Percentiles rank a stretch among this genome's conserved stretches.
These are phyloP conservation scores for Rhizoclosmatium sp. DNA, from an alignment of 192 early-diverging fungal species.

Conservation along the genomic window DNA sequence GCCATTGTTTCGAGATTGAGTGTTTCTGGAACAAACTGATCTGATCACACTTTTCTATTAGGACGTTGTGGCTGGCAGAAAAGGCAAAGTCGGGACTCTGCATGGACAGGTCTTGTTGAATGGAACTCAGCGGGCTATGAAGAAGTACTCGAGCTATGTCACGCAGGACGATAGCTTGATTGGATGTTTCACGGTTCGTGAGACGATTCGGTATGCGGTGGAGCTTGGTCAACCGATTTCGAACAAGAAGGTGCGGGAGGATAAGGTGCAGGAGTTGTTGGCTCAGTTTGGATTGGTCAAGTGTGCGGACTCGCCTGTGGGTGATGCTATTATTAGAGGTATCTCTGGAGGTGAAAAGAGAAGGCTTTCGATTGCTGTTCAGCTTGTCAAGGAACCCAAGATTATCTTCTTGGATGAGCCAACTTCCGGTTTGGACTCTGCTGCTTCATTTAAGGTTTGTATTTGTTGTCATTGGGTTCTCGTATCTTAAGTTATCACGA, in stretches of 20 bases:
- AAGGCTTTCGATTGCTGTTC: slow-evolving; percentile 77
- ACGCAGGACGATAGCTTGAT: slow-evolving; percentile 47
- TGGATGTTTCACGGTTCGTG: slow-evolving; percentile 69
- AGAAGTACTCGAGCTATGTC: slow-evolving; percentile 39
- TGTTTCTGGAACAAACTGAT: not conserved
- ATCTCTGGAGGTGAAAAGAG: slow-evolving; percentile 85
- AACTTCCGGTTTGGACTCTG: slow-evolving; percentile 73
- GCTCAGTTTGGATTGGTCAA: slow-evolving; percentile 63
- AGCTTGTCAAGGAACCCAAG: slow-evolving; percentile 65
- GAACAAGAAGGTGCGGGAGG: slow-evolving; percentile 52
- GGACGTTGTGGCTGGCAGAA: slow-evolving; percentile 18
- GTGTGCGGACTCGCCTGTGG: slow-evolving; percentile 65
- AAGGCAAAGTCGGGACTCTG: slow-evolving; percentile 18
- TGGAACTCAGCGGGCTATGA: slow-evolving; percentile 38
- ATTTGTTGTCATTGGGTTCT: slow-evolving; percentile 32
- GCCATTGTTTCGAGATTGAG: not conserved
- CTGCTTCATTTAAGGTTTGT: slow-evolving; percentile 67
- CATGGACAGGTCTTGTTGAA: slow-evolving; percentile 35
- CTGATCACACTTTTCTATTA: not conserved
- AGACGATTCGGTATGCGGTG: slow-evolving; percentile 41
- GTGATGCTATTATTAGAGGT: slow-evolving; percentile 71
- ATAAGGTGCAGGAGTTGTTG: slow-evolving; percentile 64
- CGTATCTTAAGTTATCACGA: too few species aligned
- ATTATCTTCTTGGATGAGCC: slow-evolving; percentile 68
- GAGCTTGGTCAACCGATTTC: not conserved